Evolutionary conservation across 768 basidiomycete genomes (phyloP).

Genomic region (Collybiopsis luxurians): DNA sequence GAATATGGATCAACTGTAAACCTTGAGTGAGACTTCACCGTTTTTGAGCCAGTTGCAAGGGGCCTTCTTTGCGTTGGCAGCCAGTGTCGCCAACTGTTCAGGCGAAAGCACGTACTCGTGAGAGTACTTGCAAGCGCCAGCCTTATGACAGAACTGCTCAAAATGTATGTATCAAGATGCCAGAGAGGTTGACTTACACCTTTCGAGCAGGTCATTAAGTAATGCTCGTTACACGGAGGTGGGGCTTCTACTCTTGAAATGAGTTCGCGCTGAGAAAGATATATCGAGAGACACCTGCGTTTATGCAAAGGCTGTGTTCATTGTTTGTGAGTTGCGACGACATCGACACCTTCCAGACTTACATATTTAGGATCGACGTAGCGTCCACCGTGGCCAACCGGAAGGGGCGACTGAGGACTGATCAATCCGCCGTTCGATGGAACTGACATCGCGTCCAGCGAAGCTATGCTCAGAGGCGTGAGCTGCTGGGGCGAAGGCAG

Average conservation of each 20-base stretch:
- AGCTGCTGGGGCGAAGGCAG: slow-evolving; percentile 20
- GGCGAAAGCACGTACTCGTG: slow-evolving; percentile 73
- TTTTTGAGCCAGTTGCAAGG: slow-evolving; percentile 85
- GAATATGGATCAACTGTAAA: too few relatives aligned
- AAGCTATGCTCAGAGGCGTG: slow-evolving; percentile 44
- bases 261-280: not conserved
- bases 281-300: slow-evolving; percentile 42
- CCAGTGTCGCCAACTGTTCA: slow-evolving; percentile 69
- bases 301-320: slow-evolving; percentile 66
- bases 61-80: slow-evolving; percentile 79
- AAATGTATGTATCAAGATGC: not conserved
- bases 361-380: slow-evolving; percentile 66
- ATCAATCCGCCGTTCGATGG: slow-evolving; percentile 53
- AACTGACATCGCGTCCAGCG: slow-evolving; percentile 38
- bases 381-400: slow-evolving; percentile 34
- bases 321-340: not conserved
- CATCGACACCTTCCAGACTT: slow-evolving; percentile 18
- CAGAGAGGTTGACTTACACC: slow-evolving; percentile 41
- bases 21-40: slow-evolving; percentile 40
- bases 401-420: slow-evolving; percentile 60
- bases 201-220: slow-evolving; percentile 81
- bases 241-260: slow-evolving; percentile 54
- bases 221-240: slow-evolving; percentile 83
- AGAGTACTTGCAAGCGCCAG: slow-evolving; percentile 75
- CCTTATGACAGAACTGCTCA: slow-evolving; percentile 30